These are phyloP conservation scores for Pyricularia sp. DNA, from an alignment of 2,329 filamentous ascomycete genomes.

Conservation along the genomic window DNA sequence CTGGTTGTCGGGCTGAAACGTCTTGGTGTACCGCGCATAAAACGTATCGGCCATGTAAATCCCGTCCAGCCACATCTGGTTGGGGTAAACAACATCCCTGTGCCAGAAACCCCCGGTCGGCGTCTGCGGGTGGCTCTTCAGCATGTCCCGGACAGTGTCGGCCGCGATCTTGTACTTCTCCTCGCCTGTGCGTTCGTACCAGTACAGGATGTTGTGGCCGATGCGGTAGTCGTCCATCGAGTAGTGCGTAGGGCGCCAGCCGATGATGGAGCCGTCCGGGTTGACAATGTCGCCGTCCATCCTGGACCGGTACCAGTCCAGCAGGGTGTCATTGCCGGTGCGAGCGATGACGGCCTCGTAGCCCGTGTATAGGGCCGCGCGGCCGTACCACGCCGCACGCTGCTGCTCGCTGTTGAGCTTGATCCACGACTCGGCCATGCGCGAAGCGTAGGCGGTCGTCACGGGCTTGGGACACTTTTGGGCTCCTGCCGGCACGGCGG, in stretches of 20 bases:
- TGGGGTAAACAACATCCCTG: conserved; percentile 31
- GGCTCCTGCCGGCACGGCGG: background rate
- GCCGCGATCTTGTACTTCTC: conserved; percentile 39
- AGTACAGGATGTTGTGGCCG: conserved; percentile 2
- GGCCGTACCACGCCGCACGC: background rate
- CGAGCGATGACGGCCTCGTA: conserved; percentile 2
- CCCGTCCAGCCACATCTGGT: conserved; percentile 51
- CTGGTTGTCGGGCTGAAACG: conserved; percentile 26
- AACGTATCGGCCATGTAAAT: conserved; percentile 40
- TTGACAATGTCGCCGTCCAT: conserved; percentile 1
- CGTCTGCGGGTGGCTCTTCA: conserved; percentile 40
- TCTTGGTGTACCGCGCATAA: conserved; percentile 28
- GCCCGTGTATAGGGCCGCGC: conserved; percentile 1
- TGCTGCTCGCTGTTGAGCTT: conserved; percentile 1
- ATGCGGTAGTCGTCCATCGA: conserved; percentile 5
- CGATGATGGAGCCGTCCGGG: background rate
- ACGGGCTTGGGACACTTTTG: background rate
- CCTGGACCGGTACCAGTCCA: conserved; percentile 1
- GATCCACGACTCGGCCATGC: conserved; percentile 5
- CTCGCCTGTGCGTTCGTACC: conserved; percentile 22
- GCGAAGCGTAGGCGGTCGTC: background rate
- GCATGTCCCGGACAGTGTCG: conserved; percentile 31
- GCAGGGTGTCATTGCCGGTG: conserved; percentile 3
- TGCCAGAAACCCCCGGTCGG: conserved; percentile 46
- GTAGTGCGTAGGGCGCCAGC: conserved; percentile 1